Percentiles rank a stretch among this genome's conserved stretches.
Conservation (phyloP, 139 green algal genomes). For the Volvox africanus region DNA sequence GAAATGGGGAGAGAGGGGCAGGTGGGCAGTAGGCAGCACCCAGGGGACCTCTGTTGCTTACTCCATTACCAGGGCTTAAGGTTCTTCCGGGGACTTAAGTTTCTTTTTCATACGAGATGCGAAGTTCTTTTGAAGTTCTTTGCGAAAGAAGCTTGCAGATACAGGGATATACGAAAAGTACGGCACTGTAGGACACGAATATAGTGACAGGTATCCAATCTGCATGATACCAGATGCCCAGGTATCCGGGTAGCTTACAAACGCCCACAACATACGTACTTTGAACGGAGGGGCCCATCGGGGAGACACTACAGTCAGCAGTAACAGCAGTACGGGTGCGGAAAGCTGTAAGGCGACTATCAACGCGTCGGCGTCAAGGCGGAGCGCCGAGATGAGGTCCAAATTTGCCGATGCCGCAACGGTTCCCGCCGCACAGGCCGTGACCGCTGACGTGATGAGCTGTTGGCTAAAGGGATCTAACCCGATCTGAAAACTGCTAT, state of each 20-base stretch:
- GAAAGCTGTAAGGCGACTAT: neutral
- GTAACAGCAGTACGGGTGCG: slow-evolving; percentile 27
- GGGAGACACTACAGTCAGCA: neutral
- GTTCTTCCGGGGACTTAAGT: too few species aligned
- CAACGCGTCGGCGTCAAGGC: neutral
- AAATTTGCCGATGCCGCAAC: neutral
- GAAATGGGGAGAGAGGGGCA: neutral
- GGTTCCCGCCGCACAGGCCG: neutral
- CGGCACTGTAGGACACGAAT: too few species aligned
- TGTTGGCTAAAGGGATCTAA: slow-evolving; percentile 35
- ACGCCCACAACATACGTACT: neutral
- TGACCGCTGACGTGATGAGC: slow-evolving; percentile 7
- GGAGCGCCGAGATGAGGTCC: neutral
- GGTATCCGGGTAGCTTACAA: too few species aligned
- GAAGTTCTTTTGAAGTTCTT: too few species aligned
- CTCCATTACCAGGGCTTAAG: too few species aligned
- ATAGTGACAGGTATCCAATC: too few species aligned
- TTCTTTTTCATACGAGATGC: too few species aligned
- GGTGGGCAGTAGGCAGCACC: too few species aligned
- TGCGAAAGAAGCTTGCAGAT: too few species aligned
- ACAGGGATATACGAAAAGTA: too few species aligned
- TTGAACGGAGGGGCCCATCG: slow-evolving; percentile 34
- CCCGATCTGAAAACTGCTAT: slow-evolving; percentile 10
- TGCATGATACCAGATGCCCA: too few species aligned
- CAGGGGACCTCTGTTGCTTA: too few species aligned